Evolutionary conservation across 2,329 filamentous ascomycete genomes (phyloP).

Genomic region (Penicillium sp.): DNA sequence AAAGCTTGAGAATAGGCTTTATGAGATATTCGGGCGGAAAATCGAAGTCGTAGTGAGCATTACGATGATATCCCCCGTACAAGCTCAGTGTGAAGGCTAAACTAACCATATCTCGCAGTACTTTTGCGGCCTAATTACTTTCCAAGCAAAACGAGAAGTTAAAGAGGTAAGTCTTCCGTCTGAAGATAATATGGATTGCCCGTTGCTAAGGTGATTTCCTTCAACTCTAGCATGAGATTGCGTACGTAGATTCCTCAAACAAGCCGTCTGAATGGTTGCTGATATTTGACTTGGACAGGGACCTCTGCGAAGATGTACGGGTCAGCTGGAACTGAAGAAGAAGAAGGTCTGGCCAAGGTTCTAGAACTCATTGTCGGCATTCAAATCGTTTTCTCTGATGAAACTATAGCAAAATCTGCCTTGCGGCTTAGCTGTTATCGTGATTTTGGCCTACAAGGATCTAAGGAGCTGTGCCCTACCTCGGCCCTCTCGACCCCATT

Average conservation of each 20-base stretch:
- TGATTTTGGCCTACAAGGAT: not conserved
- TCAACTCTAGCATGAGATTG: not conserved
- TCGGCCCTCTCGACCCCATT: not conserved
- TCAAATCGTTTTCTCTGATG: not conserved
- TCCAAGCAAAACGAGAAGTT: not conserved
- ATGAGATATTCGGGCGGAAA: not conserved
- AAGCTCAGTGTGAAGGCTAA: not conserved
- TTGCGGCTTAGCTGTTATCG: not conserved
- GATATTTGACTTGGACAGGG: not conserved
- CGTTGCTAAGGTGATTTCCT: not conserved
- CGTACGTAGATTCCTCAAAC: not conserved
- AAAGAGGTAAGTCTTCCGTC: not conserved
- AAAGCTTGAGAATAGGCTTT: not conserved
- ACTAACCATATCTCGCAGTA: not conserved
- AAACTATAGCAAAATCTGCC: not conserved
- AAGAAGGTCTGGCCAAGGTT: not conserved
- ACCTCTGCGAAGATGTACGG: not conserved
- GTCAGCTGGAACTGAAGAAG: not conserved
- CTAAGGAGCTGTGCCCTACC: not conserved
- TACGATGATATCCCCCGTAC: not conserved
- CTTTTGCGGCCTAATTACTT: not conserved
- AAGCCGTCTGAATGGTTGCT: not conserved
- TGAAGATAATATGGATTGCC: not conserved
- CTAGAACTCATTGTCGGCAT: not conserved
- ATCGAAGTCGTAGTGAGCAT: not conserved